Conservation (phyloP, 352 stramenopile genomes). For the Blastocystis sp. region DNA sequence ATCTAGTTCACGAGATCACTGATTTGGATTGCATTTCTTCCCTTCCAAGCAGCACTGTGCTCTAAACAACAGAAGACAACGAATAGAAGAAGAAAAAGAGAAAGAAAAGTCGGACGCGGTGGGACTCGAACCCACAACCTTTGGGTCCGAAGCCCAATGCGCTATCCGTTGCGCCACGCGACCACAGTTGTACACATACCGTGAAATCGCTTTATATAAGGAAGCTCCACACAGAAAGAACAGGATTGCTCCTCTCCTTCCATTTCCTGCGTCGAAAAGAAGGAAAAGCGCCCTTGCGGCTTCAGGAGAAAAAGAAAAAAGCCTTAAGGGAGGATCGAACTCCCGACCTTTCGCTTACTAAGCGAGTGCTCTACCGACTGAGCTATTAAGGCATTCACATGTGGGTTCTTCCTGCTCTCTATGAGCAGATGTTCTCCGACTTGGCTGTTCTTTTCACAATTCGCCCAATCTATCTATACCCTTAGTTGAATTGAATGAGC, state of each 20-base stretch:
- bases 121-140: conserved; percentile 35
- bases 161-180: conserved; percentile 27
- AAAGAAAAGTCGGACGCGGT: conserved; percentile 7
- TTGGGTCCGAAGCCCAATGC: conserved; percentile 14
- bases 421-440: too few species aligned
- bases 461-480: too few species aligned
- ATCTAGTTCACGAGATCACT: too few species aligned
- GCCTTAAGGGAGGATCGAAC: conserved; percentile 59
- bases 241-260: too few species aligned
- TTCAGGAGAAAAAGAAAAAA: conserved; percentile 1
- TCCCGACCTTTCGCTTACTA: conserved; percentile 63
- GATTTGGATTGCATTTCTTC: too few species aligned
- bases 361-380: conserved; percentile 34
- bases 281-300: too few species aligned
- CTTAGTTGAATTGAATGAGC: background rate
- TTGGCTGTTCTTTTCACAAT: too few species aligned
- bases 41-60: too few species aligned
- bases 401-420: too few species aligned
- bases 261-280: too few species aligned
- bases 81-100: background rate
- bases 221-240: background rate
- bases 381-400: conserved; percentile 21
- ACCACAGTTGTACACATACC: background rate
- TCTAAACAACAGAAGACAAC: too few species aligned
- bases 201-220: background rate